Percentiles rank a stretch among this genome's conserved stretches.
These are phyloP conservation scores for Phytophthora syringae DNA, from an alignment of 352 stramenopile genomes.

Conservation along the genomic window DNA sequence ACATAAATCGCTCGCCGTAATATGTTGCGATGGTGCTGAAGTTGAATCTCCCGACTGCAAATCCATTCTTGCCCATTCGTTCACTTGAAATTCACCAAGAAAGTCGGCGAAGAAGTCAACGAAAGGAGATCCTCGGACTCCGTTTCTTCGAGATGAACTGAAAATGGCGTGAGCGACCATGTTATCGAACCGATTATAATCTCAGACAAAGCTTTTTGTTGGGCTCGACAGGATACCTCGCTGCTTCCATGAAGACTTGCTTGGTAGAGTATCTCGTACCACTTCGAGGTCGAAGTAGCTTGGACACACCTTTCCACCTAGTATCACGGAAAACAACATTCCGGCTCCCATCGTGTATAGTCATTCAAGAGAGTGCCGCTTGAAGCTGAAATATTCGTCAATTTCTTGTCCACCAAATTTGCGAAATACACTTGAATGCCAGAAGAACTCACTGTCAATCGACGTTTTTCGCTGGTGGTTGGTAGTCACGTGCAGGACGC, in stretches of 20 bases:
- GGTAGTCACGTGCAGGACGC: too few relatives aligned
- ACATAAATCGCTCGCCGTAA: background rate
- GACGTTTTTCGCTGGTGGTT: background rate
- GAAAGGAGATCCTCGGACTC: conserved; percentile 33
- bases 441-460: background rate
- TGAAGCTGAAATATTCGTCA: conserved; percentile 4
- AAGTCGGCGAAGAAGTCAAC: conserved; percentile 28
- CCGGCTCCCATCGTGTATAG: background rate
- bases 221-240: background rate
- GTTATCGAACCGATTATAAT: conserved; percentile 32
- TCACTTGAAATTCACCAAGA: conserved; percentile 18
- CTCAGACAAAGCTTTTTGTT: background rate
- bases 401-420: conserved; percentile 5
- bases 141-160: conserved; percentile 36
- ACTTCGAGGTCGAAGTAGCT: too few relatives aligned
- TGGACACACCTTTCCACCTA: too few relatives aligned
- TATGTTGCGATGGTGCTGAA: background rate
- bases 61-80: background rate
- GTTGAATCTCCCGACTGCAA: background rate
- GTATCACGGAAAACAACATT: too few relatives aligned
- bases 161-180: conserved; percentile 42
- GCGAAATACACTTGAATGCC: conserved; percentile 18
- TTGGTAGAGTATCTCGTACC: conserved; percentile 4
- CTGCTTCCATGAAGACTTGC: background rate
- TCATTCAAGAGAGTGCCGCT: background rate